Percentiles rank a stretch among this genome's conserved stretches.
Evolutionary conservation across 2,329 filamentous ascomycete species (phyloP).

Genomic region (Amphichorda felina): DNA sequence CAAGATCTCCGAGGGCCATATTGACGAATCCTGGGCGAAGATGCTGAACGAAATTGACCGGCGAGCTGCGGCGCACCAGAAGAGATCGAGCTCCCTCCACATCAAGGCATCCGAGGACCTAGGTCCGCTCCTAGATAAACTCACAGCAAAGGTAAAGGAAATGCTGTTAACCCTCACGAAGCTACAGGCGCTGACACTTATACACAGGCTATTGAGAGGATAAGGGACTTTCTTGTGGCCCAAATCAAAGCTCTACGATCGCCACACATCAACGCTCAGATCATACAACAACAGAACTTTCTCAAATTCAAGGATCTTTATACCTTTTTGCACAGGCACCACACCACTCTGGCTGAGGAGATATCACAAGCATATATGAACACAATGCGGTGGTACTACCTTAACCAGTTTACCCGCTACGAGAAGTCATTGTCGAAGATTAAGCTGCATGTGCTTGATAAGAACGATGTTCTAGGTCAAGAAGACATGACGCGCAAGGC

Average conservation of each 20-base stretch:
- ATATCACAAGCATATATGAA: conserved; percentile 92
- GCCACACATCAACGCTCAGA: conserved; percentile 92
- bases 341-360: conserved; percentile 74
- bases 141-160: conserved; percentile 59
- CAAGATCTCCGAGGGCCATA: conserved; percentile 76
- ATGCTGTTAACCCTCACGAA: no score
- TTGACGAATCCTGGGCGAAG: conserved; percentile 83
- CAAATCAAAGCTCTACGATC: conserved; percentile 92
- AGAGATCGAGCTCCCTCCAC: conserved; percentile 46
- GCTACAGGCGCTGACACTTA: conserved; percentile 6
- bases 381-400: conserved; percentile 98
- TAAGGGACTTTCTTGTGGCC: conserved; percentile 85
- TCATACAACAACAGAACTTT: conserved; percentile 90
- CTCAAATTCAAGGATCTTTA: conserved; percentile 82
- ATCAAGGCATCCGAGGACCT: conserved; percentile 75
- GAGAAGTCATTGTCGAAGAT: conserved; percentile 73
- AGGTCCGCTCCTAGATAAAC: conserved; percentile 70
- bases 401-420: conserved; percentile 84
- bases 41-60: conserved; percentile 76
- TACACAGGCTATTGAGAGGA: conserved; percentile 76
- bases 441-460: conserved; percentile 72
- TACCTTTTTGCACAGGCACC: conserved; percentile 71
- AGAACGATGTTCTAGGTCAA: conserved; percentile 69
- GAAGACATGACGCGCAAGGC: conserved; percentile 61
- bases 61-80: conserved; percentile 60